phyloP scores from a whole-genome alignment of 768 basidiomycete genomes.

The Symmetrospora coprosmae region DNA sequence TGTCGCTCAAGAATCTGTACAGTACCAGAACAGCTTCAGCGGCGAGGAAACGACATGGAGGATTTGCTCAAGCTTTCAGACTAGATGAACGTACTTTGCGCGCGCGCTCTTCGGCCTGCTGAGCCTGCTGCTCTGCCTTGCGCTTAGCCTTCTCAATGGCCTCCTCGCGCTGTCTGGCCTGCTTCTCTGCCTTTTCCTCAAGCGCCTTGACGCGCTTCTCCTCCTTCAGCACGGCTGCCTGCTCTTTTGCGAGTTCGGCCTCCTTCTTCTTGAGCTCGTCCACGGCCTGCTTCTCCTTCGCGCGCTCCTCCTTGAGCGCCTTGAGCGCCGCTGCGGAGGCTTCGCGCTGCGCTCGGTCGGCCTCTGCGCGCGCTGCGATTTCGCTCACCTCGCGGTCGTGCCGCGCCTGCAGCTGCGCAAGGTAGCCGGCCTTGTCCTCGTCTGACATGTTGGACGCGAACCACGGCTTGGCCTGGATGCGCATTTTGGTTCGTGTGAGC shows the following conservation, averaged over 20 bases:
- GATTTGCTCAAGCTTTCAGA: background rate
- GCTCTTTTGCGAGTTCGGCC: background rate
- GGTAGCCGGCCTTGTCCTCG: constrained; percentile 1
- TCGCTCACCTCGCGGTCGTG: background rate
- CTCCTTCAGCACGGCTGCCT: constrained; percentile 3
- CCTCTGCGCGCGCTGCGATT: background rate
- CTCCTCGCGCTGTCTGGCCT: background rate
- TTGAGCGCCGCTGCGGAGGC: background rate
- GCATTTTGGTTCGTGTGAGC: background rate
- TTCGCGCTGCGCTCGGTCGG: background rate
- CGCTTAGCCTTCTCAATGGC: constrained; percentile 16
- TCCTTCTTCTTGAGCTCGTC: background rate
- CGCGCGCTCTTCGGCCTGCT: background rate
- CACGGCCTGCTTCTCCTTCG: background rate
- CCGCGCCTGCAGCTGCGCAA: background rate
- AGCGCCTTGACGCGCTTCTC: constrained; percentile 6
- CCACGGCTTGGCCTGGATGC: background rate
- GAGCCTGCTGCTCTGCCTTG: constrained; percentile 1
- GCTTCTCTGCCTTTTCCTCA: background rate
- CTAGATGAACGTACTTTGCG: background rate
- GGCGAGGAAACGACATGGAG: background rate
- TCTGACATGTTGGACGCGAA: background rate
- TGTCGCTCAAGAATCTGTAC: background rate
- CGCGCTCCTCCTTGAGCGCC: background rate
- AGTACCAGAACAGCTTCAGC: background rate